Evolutionary conservation across 768 basidiomycete genomes (phyloP).

Genomic region (Suillus plorans): DNA sequence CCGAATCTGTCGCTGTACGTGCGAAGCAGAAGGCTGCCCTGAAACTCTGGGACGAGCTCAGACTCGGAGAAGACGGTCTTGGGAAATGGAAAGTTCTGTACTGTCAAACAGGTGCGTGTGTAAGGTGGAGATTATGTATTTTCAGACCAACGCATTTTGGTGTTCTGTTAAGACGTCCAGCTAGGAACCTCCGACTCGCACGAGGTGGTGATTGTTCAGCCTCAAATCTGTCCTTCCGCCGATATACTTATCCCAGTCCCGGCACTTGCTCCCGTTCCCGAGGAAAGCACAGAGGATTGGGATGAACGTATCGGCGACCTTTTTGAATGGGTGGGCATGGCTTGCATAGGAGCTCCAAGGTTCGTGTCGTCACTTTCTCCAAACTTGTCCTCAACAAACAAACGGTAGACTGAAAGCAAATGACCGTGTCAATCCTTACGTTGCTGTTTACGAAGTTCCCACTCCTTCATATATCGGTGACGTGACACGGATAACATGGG

Average conservation of each 20-base stretch:
- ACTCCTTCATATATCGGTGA: constrained; percentile 42
- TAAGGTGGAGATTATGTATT: neutral
- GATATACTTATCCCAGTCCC: constrained; percentile 45
- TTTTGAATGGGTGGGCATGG: constrained; percentile 79
- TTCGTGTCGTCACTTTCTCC: constrained; percentile 22
- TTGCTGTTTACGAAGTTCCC: constrained; percentile 64
- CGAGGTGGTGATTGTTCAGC: constrained; percentile 17
- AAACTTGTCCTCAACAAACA: neutral
- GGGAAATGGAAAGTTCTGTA: constrained; percentile 48
- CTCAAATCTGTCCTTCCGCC: constrained; percentile 21
- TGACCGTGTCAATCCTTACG: constrained; percentile 68
- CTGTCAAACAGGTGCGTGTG: constrained; percentile 25
- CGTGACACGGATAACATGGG: constrained; percentile 59
- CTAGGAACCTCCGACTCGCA: neutral
- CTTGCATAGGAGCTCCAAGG: constrained; percentile 65
- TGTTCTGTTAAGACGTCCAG: neutral
- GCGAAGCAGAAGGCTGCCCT: constrained; percentile 42
- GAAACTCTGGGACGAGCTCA: constrained; percentile 48
- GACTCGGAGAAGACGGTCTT: constrained; percentile 36
- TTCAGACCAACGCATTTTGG: constrained; percentile 6
- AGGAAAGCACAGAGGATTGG: constrained; percentile 51
- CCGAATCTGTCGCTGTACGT: constrained; percentile 36
- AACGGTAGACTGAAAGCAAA: constrained; percentile 51
- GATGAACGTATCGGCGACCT: constrained; percentile 41
- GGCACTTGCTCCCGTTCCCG: constrained; percentile 23